Evolutionary conservation across 257 asterid species (phyloP).

Genomic region (Nicotiana tomentosiformis): DNA sequence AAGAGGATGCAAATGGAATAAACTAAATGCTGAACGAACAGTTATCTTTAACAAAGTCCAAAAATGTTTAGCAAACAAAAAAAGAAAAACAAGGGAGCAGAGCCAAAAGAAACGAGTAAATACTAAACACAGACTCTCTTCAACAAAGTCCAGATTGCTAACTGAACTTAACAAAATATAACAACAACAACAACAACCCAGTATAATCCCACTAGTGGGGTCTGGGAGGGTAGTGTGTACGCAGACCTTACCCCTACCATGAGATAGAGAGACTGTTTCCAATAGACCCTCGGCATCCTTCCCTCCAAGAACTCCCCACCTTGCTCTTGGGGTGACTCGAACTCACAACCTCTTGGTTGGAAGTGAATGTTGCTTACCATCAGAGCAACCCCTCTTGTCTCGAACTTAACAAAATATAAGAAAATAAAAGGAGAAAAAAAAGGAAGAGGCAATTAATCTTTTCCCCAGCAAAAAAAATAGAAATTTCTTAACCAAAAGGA

Average conservation of each 20-base stretch:
- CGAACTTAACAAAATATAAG: neutral
- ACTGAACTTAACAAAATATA: neutral
- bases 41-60: neutral
- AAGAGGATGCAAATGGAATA: neutral
- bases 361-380: no score
- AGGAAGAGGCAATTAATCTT: neutral
- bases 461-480: neutral
- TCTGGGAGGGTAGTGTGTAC: no score
- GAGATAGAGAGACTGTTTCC: no score
- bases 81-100: neutral
- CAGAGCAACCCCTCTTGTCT: no score
- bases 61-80: neutral
- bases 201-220: no score
- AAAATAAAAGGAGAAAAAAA: neutral
- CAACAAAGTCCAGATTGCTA: neutral
- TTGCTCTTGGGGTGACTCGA: no score
- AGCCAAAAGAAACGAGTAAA: neutral
- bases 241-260: no score
- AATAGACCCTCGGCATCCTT: no score
- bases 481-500: neutral
- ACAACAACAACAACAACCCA: no score
- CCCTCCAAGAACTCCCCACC: no score
- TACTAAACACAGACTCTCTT: neutral
- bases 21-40: neutral
- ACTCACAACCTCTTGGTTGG: no score